These are phyloP conservation scores for Alisma plantagoaquatica DNA, from an alignment of 106 monocot species.

Conservation along the genomic window DNA sequence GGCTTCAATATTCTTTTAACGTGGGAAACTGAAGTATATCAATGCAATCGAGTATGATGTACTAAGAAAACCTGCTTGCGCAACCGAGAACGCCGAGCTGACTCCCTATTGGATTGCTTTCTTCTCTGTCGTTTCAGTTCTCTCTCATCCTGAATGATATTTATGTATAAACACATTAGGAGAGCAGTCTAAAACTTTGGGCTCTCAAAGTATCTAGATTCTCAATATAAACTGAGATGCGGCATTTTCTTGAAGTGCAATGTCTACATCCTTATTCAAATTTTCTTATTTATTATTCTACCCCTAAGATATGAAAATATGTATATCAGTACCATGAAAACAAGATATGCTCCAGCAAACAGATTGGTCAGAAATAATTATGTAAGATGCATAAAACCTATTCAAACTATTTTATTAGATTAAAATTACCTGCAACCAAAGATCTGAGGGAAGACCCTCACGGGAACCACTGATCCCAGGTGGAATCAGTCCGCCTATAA, in stretches of 20 bases:
- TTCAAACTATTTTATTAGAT: too few species aligned
- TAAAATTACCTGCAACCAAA: constrained; percentile 47
- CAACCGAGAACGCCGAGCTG: constrained; percentile 77
- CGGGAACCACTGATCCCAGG: constrained; percentile 18
- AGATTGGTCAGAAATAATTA: too few species aligned
- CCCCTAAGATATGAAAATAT: not conserved
- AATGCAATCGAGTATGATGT: too few species aligned
- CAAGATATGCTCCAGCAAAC: not conserved
- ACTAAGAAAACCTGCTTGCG: constrained; percentile 62
- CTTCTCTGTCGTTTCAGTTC: constrained; percentile 76
- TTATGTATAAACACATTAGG: not conserved
- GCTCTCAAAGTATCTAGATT: too few species aligned
- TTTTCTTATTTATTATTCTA: not conserved
- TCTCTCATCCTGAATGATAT: constrained; percentile 86
- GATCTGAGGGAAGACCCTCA: constrained; percentile 40
- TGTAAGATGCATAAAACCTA: not conserved
- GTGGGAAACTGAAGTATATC: too few species aligned
- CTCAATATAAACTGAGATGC: not conserved
- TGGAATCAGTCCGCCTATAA: constrained; percentile 29
- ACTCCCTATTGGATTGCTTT: constrained; percentile 90
- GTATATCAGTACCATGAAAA: not conserved
- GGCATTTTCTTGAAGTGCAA: too few species aligned
- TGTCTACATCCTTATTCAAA: not conserved
- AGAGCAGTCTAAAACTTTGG: too few species aligned
- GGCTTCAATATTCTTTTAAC: too few species aligned